Evolutionary conservation across 345 rosid species (phyloP).

Genomic region (Pistacia atlantica): DNA sequence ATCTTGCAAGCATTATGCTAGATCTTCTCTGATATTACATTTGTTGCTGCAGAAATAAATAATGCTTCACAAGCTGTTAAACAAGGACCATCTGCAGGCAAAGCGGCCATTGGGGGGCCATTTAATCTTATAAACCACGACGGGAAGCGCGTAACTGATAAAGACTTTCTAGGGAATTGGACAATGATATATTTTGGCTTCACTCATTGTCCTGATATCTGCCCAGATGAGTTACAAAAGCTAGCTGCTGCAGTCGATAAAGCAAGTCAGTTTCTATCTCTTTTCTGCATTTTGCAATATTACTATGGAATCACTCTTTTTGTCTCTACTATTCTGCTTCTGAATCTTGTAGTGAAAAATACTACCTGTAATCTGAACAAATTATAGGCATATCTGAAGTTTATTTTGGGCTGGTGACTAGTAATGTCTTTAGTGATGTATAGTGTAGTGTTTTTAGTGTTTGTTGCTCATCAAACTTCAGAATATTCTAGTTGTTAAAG

Average conservation of each 20-base stretch:
- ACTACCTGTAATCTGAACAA: background rate
- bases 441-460: background rate
- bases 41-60: slow-evolving; percentile 58
- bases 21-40: background rate
- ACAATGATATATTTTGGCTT: slow-evolving; percentile 88
- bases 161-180: slow-evolving; percentile 90
- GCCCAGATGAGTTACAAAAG: slow-evolving; percentile 93
- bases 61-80: slow-evolving; percentile 71
- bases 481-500: background rate
- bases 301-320: background rate
- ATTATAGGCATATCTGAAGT: background rate
- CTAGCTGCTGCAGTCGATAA: slow-evolving; percentile 83
- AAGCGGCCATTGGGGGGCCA: slow-evolving; percentile 96
- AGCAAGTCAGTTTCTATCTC: slow-evolving; percentile 63
- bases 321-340: background rate
- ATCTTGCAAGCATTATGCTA: background rate
- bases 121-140: slow-evolving; percentile 84
- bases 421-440: background rate
- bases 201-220: slow-evolving; percentile 98
- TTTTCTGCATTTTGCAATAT: background rate
- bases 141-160: slow-evolving; percentile 78
- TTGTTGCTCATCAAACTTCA: background rate
- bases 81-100: slow-evolving; percentile 93
- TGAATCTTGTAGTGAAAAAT: background rate
- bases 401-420: background rate